Percentiles rank a stretch among this genome's conserved stretches.
Conservation (phyloP, 805 yeast species). For the Millerozyma miso region DNA sequence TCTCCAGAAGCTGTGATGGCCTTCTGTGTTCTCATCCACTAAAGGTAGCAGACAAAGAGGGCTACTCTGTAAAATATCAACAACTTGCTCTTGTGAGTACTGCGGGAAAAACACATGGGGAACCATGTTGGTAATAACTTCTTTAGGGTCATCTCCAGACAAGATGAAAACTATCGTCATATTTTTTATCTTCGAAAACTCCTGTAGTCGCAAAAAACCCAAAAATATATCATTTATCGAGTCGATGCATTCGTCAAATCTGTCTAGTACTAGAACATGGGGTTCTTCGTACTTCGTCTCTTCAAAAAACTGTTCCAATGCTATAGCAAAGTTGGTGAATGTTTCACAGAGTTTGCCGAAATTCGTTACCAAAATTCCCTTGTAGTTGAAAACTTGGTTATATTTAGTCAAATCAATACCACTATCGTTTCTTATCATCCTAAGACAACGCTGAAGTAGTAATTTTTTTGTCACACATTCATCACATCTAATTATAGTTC, state of each 20-base stretch:
- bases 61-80: slow-evolving; percentile 31
- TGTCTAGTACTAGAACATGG: slow-evolving; percentile 45
- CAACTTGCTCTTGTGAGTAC: slow-evolving; percentile 34
- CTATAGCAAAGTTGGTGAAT: slow-evolving; percentile 35
- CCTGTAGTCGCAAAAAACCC: slow-evolving; percentile 41
- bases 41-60: slow-evolving; percentile 22
- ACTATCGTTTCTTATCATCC: slow-evolving; percentile 33
- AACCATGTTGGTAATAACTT: slow-evolving; percentile 31
- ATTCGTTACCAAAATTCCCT: slow-evolving; percentile 21
- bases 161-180: slow-evolving; percentile 38
- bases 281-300: slow-evolving; percentile 26
- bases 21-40: slow-evolving; percentile 11
- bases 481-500: slow-evolving; percentile 40
- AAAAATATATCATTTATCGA: slow-evolving; percentile 35
- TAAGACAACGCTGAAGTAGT: slow-evolving; percentile 39
- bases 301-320: slow-evolving; percentile 35
- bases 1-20: slow-evolving; percentile 31
- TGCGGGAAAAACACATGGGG: slow-evolving; percentile 40
- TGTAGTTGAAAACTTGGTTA: slow-evolving; percentile 18
- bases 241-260: slow-evolving; percentile 45
- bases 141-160: slow-evolving; percentile 35
- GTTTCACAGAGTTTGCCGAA: slow-evolving; percentile 35
- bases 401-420: slow-evolving; percentile 20
- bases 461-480: slow-evolving; percentile 38
- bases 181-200: slow-evolving; percentile 29